Conservation (phyloP, 176 grass and related monocot species). For the Puya raimondii region DNA sequence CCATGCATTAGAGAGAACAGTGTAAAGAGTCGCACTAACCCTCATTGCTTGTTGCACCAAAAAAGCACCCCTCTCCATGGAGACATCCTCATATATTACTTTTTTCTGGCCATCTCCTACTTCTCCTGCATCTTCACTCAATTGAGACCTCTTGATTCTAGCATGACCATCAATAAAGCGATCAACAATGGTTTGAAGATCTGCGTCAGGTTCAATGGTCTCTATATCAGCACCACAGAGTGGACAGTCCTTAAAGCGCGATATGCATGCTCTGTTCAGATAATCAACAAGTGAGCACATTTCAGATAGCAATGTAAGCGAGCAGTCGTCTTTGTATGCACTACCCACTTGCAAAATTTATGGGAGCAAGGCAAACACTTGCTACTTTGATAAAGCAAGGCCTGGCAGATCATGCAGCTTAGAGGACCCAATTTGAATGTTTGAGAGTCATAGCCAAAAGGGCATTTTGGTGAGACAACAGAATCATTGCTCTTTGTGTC, state of each 20-base stretch:
- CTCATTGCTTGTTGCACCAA: slow-evolving; percentile 98
- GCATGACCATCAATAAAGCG: slow-evolving; percentile 94
- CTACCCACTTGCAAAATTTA: slow-evolving; percentile 86
- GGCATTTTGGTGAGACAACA: slow-evolving; percentile 65
- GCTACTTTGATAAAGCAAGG: slow-evolving; percentile 67
- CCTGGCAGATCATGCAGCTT: slow-evolving; percentile 91
- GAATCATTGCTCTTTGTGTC: slow-evolving; percentile 24
- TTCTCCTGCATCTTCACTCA: slow-evolving; percentile 24
- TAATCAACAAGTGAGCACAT: slow-evolving; percentile 13
- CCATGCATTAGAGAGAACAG: not conserved
- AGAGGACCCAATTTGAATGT: slow-evolving; percentile 90
- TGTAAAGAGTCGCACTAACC: slow-evolving; percentile 34
- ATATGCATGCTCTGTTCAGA: slow-evolving; percentile 67
- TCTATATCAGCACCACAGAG: slow-evolving; percentile 90
- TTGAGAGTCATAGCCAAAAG: slow-evolving; percentile 82
- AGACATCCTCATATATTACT: slow-evolving; percentile 95
- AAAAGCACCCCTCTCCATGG: slow-evolving; percentile 94
- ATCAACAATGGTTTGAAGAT: slow-evolving; percentile 70
- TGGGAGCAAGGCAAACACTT: slow-evolving; percentile 73
- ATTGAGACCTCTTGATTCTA: slow-evolving; percentile 68
- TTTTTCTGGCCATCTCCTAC: slow-evolving; percentile 36
- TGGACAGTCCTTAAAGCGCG: slow-evolving; percentile 78
- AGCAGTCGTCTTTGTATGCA: not conserved
- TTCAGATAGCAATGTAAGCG: not conserved
- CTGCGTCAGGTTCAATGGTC: slow-evolving; percentile 61